Conservation (phyloP, 2,329 filamentous ascomycete species). For the Diaporthe helianthi region DNA sequence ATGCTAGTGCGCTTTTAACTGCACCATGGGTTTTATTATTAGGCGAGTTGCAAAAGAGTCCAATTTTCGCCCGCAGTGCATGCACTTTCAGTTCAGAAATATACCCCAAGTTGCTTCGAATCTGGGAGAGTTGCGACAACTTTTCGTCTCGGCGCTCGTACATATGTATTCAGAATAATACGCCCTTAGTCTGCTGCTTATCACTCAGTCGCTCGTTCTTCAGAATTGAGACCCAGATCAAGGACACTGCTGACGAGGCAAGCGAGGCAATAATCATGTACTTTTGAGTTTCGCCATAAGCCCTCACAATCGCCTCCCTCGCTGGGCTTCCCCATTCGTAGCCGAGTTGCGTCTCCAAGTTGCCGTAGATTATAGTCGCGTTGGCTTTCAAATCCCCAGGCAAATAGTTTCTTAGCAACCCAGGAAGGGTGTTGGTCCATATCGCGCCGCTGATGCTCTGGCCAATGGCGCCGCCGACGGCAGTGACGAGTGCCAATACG, state of each 20-base stretch:
- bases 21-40: not conserved
- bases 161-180: not conserved
- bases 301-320: conserved; percentile 18
- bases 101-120: not conserved
- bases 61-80: no score
- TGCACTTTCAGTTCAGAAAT: not conserved
- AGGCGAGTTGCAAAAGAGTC: not conserved
- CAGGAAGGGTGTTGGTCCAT: conserved; percentile 15
- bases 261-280: conserved; percentile 23
- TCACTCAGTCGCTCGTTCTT: conserved; percentile 17
- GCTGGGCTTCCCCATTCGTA: conserved; percentile 17
- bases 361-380: not conserved
- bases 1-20: not conserved
- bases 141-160: not conserved
- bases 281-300: conserved; percentile 23
- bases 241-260: not conserved
- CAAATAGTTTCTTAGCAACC: not conserved
- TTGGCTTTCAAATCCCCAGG: conserved; percentile 9
- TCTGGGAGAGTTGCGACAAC: not conserved
- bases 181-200: conserved; percentile 19
- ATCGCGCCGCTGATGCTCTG: conserved; percentile 16
- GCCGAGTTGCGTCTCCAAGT: not conserved
- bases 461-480: conserved; percentile 18
- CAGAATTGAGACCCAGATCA: conserved; percentile 17
- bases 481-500: not conserved